Evolutionary conservation across 2,329 filamentous ascomycete genomes (phyloP).

Genomic region (Pseudogymnoascus sp.): DNA sequence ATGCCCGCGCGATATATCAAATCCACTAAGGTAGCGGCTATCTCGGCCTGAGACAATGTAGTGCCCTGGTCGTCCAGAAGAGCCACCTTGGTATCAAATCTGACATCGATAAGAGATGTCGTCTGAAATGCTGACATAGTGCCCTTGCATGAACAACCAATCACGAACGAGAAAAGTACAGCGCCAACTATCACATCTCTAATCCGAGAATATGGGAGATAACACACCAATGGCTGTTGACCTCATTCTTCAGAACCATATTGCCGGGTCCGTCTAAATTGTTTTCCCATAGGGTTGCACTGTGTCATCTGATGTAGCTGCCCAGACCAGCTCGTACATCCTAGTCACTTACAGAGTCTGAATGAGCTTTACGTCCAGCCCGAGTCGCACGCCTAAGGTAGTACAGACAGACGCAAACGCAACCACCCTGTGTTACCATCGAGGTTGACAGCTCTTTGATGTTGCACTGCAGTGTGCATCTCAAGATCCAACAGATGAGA

Average conservation of each 20-base stretch:
- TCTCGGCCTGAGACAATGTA: neutral
- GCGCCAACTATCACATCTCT: neutral
- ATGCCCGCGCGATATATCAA: neutral
- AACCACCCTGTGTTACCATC: neutral
- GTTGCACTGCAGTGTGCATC: neutral
- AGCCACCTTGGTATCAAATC: neutral
- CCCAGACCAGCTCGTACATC: neutral
- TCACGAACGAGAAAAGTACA: neutral
- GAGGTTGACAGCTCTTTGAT: neutral
- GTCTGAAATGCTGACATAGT: neutral
- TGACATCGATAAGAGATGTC: neutral
- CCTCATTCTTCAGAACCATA: neutral
- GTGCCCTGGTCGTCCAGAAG: neutral
- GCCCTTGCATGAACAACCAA: neutral
- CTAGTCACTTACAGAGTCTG: neutral
- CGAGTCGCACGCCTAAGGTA: neutral
- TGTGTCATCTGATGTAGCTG: neutral
- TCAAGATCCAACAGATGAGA: neutral
- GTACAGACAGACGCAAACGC: neutral
- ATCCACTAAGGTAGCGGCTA: neutral
- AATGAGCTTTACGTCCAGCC: neutral
- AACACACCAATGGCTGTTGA: neutral
- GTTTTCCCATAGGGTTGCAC: neutral
- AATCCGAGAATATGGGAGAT: neutral
- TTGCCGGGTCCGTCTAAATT: neutral